Base-by-base conservation (phyloP, 192 early-diverging fungal genomes). In the Gigaspora rosea region DNA sequence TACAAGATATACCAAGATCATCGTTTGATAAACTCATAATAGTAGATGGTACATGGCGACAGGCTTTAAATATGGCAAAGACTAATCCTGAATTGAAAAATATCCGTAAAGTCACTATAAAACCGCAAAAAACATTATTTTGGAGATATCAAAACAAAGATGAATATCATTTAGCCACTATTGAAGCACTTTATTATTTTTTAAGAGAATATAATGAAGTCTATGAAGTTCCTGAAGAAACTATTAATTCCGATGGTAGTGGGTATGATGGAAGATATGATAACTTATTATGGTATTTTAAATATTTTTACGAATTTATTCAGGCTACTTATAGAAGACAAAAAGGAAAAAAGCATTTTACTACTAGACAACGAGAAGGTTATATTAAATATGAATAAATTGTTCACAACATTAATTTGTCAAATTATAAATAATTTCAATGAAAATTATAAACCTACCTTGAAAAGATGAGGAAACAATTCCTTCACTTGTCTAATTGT, bases 41-140 rank as follows among this genome's bases (percentile, higher is more conserved):
- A 10, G 90, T 98, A 59, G 96, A 98, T 79, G 97, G 97, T n/a
- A 98, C 96, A 15, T 98, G 97, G 97, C 83, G 85, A 20, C 95
- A 98, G 69, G 94, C 94, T 8, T 89, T 82, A 62, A 82, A 77
- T 33, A 92, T 90, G 83, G 62, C 78, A 12, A 83, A 74, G 51
- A 79, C 83, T 79, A 83, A 80, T 47, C 78, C 82, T 1, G 75
- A 79, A 75, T 79, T 91, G n/a, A 65, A 75, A 33, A 78, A 73
- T 8, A 69, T 91, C 50, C 85, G 78, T 32, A 83, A 90, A 77
- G 90, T 94, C 8, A 91, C 92, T 2, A 89, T 94, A 35, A 87
- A 79, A 46, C 89, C 91, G 18, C 88, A 92, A 41, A 85, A 85
- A 75, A 98, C 97, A 8, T 79, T 91, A 68, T 98, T 97, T 79